A percentile compares a stretch with the other conserved stretches of the same genome.
phyloP scores from a whole-genome alignment of 345 rosid species.

The Streptanthus diversifolius region DNA sequence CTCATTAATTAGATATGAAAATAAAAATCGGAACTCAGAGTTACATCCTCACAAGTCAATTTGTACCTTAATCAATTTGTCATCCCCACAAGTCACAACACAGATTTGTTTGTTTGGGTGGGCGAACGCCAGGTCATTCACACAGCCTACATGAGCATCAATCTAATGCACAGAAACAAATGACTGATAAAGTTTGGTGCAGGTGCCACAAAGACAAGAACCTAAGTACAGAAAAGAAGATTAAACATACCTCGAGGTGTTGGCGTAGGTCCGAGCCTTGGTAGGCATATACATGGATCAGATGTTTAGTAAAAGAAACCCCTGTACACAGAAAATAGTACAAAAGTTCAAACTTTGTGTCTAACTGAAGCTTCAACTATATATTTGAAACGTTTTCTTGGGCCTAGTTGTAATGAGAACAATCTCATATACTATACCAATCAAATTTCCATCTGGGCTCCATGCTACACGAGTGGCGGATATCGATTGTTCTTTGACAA shows the following conservation, averaged over 20 bases:
- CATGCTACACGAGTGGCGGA: conserved; percentile 66
- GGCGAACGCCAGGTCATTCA: conserved; percentile 72
- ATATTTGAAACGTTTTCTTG: neutral
- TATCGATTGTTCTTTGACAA: conserved; percentile 44
- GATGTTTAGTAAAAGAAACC: conserved; percentile 64
- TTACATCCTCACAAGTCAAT: neutral
- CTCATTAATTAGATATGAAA: neutral
- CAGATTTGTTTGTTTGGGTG: conserved; percentile 45
- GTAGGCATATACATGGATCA: conserved; percentile 64
- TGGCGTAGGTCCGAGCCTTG: conserved; percentile 56
- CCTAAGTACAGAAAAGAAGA: neutral
- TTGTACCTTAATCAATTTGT: conserved; percentile 65
- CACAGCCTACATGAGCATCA: conserved; percentile 72
- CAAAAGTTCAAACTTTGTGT: conserved; percentile 15
- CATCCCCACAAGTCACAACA: conserved; percentile 81
- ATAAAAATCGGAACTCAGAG: neutral
- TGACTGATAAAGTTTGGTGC: neutral
- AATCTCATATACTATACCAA: conserved; percentile 42
- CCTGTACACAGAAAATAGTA: conserved; percentile 41
- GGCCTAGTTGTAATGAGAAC: neutral
- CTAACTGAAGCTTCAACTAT: conserved; percentile 12
- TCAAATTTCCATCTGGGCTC: conserved; percentile 67
- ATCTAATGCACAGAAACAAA: conserved; percentile 42
- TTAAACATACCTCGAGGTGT: conserved; percentile 51
- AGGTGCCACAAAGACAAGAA: conserved; percentile 5